phyloP scores from a whole-genome alignment of 2,329 filamentous ascomycete genomes.

The Claviceps fusiformis region DNA sequence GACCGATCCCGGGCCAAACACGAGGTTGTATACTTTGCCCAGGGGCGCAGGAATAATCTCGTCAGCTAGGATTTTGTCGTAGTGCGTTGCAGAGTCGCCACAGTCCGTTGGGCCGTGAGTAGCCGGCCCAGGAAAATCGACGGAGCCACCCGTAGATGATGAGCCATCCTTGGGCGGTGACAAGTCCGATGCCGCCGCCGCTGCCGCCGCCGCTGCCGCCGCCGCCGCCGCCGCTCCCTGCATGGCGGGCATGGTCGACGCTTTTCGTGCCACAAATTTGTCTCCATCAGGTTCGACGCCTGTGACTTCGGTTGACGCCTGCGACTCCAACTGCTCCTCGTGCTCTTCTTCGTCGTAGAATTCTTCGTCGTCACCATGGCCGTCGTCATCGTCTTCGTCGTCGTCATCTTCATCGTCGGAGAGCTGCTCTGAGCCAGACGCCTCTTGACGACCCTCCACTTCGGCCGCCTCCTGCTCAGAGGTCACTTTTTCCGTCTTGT shows the following conservation, averaged over 20 bases:
- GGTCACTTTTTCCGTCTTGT: constrained; percentile 80
- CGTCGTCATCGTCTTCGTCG: constrained; percentile 44
- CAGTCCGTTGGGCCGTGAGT: constrained; percentile 78
- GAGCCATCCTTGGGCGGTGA: constrained; percentile 28
- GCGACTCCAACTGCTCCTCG: constrained; percentile 55
- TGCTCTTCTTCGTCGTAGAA: constrained; percentile 71
- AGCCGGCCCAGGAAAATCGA: constrained; percentile 73
- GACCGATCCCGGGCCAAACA: constrained; percentile 72
- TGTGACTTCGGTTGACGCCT: constrained; percentile 24
- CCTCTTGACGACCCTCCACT: constrained; percentile 33
- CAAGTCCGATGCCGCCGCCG: constrained; percentile 24
- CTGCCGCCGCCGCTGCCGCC: background rate
- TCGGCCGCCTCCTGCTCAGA: constrained; percentile 23
- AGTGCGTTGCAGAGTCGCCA: constrained; percentile 64
- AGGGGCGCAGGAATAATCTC: constrained; percentile 76
- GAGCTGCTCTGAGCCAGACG: constrained; percentile 42
- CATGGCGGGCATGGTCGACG: constrained; percentile 40
- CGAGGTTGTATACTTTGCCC: constrained; percentile 77
- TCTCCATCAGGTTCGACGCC: constrained; percentile 40
- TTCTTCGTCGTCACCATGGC: constrained; percentile 46
- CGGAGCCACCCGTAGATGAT: constrained; percentile 26
- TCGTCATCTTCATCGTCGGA: constrained; percentile 46
- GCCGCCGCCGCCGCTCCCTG: constrained; percentile 25
- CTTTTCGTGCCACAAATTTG: constrained; percentile 55
- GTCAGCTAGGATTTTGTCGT: constrained; percentile 73